Conservation (phyloP, 1,139 yeast species). For the Saccharomyces pastorianus region DNA sequence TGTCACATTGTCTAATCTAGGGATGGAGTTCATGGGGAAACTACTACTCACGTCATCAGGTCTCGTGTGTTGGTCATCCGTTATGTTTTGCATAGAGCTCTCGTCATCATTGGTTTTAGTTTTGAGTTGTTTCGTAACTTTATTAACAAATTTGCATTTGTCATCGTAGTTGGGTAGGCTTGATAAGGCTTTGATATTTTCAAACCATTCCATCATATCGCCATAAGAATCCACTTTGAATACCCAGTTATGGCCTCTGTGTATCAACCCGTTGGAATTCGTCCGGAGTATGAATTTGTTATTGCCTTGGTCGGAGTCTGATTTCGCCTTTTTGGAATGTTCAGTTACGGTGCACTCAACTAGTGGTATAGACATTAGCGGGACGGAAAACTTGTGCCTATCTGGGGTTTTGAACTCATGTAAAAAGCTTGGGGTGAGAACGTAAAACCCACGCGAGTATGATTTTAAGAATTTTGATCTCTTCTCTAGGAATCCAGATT, state of each 20-base stretch:
- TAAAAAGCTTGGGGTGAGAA: conserved; percentile 75
- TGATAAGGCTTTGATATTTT: conserved; percentile 58
- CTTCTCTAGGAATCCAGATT: conserved; percentile 79
- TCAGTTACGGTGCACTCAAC: conserved; percentile 77
- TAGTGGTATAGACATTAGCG: conserved; percentile 77
- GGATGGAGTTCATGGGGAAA: conserved; percentile 11
- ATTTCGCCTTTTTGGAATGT: conserved; percentile 62
- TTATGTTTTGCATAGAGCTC: neutral
- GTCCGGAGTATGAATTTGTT: conserved; percentile 4
- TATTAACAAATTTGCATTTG: conserved; percentile 22
- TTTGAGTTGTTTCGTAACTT: neutral
- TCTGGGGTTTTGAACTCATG: conserved; percentile 87
- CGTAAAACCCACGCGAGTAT: conserved; percentile 85
- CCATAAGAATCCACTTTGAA: conserved; percentile 78
- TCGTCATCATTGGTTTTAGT: neutral
- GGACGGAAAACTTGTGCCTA: conserved; percentile 71
- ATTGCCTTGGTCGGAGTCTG: conserved; percentile 40
- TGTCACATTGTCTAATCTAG: conserved; percentile 18
- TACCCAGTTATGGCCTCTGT: conserved; percentile 86
- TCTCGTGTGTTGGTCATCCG: neutral
- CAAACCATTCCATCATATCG: conserved; percentile 76
- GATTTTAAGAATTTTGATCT: conserved; percentile 85
- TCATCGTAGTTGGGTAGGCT: conserved; percentile 22
- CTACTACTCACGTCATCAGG: conserved; percentile 7
- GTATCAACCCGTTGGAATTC: conserved; percentile 44